Evolutionary conservation across 2,329 filamentous ascomycete species (phyloP), one percentile per base, ranked within the genome.

Genomic region (Amauroascus verrucosus): DNA sequence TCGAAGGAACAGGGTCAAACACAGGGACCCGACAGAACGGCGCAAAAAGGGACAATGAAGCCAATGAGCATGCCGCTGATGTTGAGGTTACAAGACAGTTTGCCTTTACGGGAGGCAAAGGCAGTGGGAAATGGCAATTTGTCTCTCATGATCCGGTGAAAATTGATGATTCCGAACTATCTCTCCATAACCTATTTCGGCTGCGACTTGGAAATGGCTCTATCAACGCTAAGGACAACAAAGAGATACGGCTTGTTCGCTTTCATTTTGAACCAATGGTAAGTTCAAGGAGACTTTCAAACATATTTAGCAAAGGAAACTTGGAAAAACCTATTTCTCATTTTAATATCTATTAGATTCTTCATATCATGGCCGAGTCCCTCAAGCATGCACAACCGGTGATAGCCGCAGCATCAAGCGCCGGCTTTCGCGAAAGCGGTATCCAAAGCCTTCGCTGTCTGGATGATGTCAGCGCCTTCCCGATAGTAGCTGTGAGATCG

Each of bases 241-340:
- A 77, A 43, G 59, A 61, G 16, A 61, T 64, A 57, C 69, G 75
- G 53, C 74, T 76, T 57, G 75, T 95, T 48, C 88, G 91, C 68
- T 86, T 95, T 71, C 93, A 95, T 69, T 96, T 94, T 64, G 90
- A 96, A 67, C 88, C 90, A 3, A 89, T 96, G 88, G 90, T 95
- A 77, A 65, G 82, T 67, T 32, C 44, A 8, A 20, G 46, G 24
- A n/a, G 45, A 54, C 22, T 51, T 54, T 47, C 32, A 46, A 37
- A 35, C 45, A 20, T 22, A 18, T 9, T 11, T 18, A 18, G 37
- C 6, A 37, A 16, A 37, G 14, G 33, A 13, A 37, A 13, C 33
- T 3, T 37, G 24, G 5, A 1, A 5, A 18, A 28, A 26, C 6
- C 7, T 16, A 35, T 22, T 40, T 40, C 38, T 16, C 11, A 26